Evolutionary conservation across 2,329 filamentous ascomycete genomes (phyloP).

Genomic region (Paecilomyces sp.): DNA sequence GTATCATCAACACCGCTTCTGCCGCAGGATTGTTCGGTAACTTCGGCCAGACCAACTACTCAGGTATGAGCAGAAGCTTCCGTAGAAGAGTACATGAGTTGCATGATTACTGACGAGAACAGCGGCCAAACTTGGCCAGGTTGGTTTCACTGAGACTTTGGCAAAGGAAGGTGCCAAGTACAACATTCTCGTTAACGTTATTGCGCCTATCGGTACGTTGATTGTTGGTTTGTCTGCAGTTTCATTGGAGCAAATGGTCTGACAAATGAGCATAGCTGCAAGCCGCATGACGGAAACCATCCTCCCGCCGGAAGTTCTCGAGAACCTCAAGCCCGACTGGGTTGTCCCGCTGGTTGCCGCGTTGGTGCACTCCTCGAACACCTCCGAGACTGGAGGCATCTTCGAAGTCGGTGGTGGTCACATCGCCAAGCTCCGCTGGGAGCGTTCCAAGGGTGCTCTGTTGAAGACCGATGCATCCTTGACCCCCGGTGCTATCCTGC

Average conservation of each 20-base stretch:
- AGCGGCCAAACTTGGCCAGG: constrained; percentile 89
- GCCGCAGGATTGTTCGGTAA: constrained; percentile 90
- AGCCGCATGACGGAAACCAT: constrained; percentile 93
- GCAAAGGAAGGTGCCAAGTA: constrained; percentile 98
- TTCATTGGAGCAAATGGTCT: not conserved
- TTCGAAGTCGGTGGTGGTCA: constrained; percentile 93
- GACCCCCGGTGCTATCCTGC: constrained; percentile 78
- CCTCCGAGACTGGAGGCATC: constrained; percentile 74
- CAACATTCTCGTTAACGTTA: constrained; percentile 92
- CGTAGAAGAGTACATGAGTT: not conserved
- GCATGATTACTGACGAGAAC: constrained; percentile 18
- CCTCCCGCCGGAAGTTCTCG: constrained; percentile 88
- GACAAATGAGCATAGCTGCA: constrained; percentile 52
- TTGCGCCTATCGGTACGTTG: constrained; percentile 66
- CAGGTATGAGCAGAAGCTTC: constrained; percentile 42
- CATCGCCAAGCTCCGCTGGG: constrained; percentile 89
- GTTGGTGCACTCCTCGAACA: constrained; percentile 79
- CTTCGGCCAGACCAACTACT: constrained; percentile 96
- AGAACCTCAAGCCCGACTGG: constrained; percentile 84
- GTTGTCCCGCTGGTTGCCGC: constrained; percentile 87
- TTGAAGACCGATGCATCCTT: constrained; percentile 83
- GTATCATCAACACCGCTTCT: constrained; percentile 95
- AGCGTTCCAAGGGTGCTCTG: constrained; percentile 80
- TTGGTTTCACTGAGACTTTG: constrained; percentile 95
- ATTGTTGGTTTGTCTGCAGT: not conserved